Base-by-base conservation (phyloP, 805 yeast genomes). In the Clavispora carvajalis region DNA sequence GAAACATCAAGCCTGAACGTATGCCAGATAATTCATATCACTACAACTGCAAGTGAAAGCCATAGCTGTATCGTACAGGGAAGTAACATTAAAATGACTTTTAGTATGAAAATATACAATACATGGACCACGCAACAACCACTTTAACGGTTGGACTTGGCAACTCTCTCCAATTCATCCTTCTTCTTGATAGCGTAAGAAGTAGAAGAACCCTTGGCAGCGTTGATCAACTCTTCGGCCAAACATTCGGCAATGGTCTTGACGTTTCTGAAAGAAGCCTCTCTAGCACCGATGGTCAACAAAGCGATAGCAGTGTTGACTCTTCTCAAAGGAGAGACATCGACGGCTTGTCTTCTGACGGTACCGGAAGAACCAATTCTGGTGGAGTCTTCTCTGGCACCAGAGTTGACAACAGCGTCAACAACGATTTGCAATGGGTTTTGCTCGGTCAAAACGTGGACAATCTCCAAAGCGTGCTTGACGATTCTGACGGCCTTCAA, bases 111-210 rank as follows among this genome's bases (percentile, higher is more conserved):
- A 50, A 55, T 54, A 62, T 59, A 62, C 53, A 44, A 45, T 44
- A 46, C 36, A 33, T 31, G 34, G 16, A 21, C 23, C 34, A 18
- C 34, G 34, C 12, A 18, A 30, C 29, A 34, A 45, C 48, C 53
- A 45, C 53, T 60, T 85, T 93, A 93, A 89, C 99, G 99, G 96
- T 93, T 93, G 74, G 99, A 91, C 80, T 93, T 93, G 73, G 99
- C 99, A 76, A 93, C 99, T 86, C 99, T 95, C 85, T 93, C 99
- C 75, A 93, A 86, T 84, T 93, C 99, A 76, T 93, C 99, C 95
- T 93, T 93, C 99, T 93, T 93, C 95, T 93, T 93, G 81, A 93
- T 95, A 65, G 99, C 99, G 75, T 90, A 95, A 69, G 99, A 93
- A 74, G 97, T 95, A 60, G 99, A 90, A 66, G 99, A 93, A 77